Percentiles rank a stretch among this genome's conserved stretches.
phyloP scores from a whole-genome alignment of 176 grass and related monocot genomes.

The Alopecurus myosuroides region DNA sequence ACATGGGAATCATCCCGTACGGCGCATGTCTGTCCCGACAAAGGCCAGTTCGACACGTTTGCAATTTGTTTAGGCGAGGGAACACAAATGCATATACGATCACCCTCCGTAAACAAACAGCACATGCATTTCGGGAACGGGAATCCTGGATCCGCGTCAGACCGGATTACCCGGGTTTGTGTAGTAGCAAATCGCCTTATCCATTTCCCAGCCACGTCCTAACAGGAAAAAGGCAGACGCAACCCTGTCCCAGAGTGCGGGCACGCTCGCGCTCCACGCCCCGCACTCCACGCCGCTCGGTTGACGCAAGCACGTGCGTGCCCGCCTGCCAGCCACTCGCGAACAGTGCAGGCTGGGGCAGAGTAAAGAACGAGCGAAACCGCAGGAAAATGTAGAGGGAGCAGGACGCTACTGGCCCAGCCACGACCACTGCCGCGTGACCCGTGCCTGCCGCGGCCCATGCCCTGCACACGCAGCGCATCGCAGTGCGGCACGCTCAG shows the following conservation, averaged over 20 bases:
- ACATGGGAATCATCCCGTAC: too few species aligned
- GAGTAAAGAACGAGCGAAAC: too few species aligned
- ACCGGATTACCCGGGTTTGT: not conserved
- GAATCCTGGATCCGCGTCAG: not conserved
- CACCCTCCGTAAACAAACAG: not conserved
- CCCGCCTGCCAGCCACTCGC: not conserved
- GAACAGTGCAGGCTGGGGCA: too few species aligned
- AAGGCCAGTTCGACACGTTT: not conserved
- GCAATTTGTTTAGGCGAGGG: not conserved
- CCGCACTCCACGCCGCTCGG: not conserved
- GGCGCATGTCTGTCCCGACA: not conserved
- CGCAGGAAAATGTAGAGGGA: too few species aligned
- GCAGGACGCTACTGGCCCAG: not conserved
- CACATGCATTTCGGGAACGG: not conserved
- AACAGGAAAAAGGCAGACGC: not conserved
- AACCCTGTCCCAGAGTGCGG: not conserved
- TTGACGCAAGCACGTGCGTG: not conserved
- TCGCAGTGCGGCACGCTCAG: not conserved
- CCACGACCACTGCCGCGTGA: not conserved
- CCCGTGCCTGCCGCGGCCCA: not conserved
- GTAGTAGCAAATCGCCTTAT: not conserved
- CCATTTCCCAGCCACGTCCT: not conserved
- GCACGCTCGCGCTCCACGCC: not conserved
- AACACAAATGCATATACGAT: too few species aligned
- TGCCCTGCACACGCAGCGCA: not conserved